A percentile compares a stretch with the other conserved stretches of the same genome.
phyloP scores from a whole-genome alignment of 2,329 filamentous ascomycete genomes.

The Aspergillus fructus region DNA sequence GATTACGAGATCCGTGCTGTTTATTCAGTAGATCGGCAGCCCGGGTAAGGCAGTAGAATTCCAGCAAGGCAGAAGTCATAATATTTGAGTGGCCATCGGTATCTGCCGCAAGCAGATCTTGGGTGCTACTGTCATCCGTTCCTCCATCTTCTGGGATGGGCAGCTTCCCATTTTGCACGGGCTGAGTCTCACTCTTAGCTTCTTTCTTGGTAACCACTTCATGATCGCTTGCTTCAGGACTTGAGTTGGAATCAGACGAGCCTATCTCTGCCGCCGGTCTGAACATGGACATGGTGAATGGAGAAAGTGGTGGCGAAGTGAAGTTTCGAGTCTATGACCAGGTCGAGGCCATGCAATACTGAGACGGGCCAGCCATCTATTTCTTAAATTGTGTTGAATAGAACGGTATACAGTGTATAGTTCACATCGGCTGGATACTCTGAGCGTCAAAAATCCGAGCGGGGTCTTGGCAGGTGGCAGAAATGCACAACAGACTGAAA shows the following conservation, averaged over 20 bases:
- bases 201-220: constrained; percentile 11
- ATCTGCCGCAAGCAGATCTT: constrained; percentile 30
- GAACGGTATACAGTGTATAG: background rate
- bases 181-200: background rate
- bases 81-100: constrained; percentile 39
- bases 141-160: constrained; percentile 3
- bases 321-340: background rate
- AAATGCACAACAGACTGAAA: background rate
- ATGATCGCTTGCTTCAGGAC: constrained; percentile 25
- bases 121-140: constrained; percentile 11
- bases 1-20: constrained; percentile 32
- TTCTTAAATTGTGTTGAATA: background rate
- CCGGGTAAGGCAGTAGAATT: constrained; percentile 45
- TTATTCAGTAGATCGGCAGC: constrained; percentile 47
- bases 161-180: background rate
- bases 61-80: constrained; percentile 45
- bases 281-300: constrained; percentile 40
- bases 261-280: constrained; percentile 38
- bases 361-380: constrained; percentile 7
- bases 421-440: background rate
- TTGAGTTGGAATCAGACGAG: constrained; percentile 36
- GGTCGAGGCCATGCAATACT: background rate
- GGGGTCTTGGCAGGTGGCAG: too few species aligned
- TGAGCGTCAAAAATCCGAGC: background rate
- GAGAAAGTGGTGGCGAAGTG: background rate